These are phyloP conservation scores for Oenanthe sinensis DNA, from an alignment of 129 eudicot species.

Conservation along the genomic window DNA sequence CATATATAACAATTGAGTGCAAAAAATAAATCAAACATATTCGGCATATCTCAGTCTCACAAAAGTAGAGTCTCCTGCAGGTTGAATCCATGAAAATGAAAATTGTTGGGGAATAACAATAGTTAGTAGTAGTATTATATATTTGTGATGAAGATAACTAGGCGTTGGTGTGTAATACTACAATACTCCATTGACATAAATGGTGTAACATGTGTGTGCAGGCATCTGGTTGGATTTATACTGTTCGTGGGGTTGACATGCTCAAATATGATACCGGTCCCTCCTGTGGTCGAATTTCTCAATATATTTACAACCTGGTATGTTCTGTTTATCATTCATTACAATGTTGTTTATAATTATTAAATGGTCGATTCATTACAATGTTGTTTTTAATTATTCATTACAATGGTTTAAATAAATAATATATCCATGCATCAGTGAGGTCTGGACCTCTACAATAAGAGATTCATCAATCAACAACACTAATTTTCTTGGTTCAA, in stretches of 20 bases:
- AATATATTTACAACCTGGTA: constrained; percentile 70
- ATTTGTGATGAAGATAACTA: neutral
- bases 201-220: constrained; percentile 31
- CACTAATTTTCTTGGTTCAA: neutral
- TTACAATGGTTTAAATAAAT: too few relatives aligned
- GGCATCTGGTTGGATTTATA: constrained; percentile 88
- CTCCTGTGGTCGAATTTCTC: constrained; percentile 62
- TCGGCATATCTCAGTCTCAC: neutral
- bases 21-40: neutral
- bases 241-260: constrained; percentile 68
- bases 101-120: too few relatives aligned
- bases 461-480: neutral
- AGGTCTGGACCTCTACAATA: too few relatives aligned
- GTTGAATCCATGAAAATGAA: neutral
- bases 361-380: neutral
- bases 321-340: constrained; percentile 3
- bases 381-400: too few relatives aligned
- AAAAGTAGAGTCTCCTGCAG: neutral
- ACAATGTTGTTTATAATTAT: neutral
- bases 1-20: neutral
- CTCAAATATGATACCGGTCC: constrained; percentile 46
- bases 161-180: neutral
- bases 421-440: neutral
- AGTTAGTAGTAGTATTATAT: too few relatives aligned
- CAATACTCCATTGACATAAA: neutral